Evolutionary conservation across 116 monocot species (phyloP).

Genomic region (Phalaenopsis hybrid): DNA sequence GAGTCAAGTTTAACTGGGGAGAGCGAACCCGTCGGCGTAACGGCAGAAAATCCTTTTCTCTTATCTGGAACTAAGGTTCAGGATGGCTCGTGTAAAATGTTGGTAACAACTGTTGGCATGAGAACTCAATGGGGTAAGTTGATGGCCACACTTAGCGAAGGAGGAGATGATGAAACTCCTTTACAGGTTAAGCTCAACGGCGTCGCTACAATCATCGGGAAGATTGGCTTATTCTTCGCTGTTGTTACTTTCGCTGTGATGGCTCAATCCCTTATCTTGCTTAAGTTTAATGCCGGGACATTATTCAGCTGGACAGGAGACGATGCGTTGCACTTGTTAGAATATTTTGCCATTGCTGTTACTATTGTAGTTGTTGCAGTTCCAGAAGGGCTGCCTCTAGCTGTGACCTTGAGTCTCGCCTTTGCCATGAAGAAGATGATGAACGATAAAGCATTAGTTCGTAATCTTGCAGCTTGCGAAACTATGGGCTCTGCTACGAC

Average conservation of each 20-base stretch:
- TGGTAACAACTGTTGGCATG: slow-evolving; percentile 71
- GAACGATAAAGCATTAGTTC: slow-evolving; percentile 62
- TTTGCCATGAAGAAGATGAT: slow-evolving; percentile 84
- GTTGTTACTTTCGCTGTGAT: slow-evolving; percentile 58
- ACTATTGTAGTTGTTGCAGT: slow-evolving; percentile 77
- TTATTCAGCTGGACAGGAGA: slow-evolving; percentile 45
- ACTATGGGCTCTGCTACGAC: slow-evolving; percentile 55
- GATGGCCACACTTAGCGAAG: slow-evolving; percentile 48
- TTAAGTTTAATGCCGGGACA: slow-evolving; percentile 30
- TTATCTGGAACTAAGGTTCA: slow-evolving; percentile 64
- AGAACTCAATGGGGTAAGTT: slow-evolving; percentile 67
- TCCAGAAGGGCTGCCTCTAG: slow-evolving; percentile 65
- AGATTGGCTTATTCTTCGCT: slow-evolving; percentile 50
- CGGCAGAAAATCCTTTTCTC: slow-evolving; percentile 51
- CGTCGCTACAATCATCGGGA: slow-evolving; percentile 53
- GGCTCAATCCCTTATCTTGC: slow-evolving; percentile 29
- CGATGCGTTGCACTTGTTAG: slow-evolving; percentile 44
- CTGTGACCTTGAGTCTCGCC: slow-evolving; percentile 62
- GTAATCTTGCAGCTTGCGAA: slow-evolving; percentile 56
- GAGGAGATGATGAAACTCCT: slow-evolving; percentile 62
- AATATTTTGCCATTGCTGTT: slow-evolving; percentile 72
- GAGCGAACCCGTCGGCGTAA: slow-evolving; percentile 43
- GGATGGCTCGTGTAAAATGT: slow-evolving; percentile 61
- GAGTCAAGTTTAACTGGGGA: slow-evolving; percentile 70
- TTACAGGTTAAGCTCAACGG: slow-evolving; percentile 62